These are phyloP conservation scores for Nigrospora sphaerica DNA, from an alignment of 2,329 filamentous ascomycete genomes.

Conservation along the genomic window DNA sequence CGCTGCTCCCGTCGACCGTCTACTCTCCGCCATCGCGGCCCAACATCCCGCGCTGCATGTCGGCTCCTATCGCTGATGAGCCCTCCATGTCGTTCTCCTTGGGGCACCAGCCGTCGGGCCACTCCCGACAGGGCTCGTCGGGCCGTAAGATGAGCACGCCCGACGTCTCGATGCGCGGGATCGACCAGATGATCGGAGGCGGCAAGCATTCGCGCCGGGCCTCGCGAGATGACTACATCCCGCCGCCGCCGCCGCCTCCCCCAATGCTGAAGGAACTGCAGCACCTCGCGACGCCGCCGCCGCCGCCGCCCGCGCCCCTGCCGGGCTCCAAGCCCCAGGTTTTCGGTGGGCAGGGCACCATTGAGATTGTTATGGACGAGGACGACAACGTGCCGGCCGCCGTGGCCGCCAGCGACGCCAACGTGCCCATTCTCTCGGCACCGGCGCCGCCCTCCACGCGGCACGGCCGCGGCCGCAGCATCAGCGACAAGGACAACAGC, in stretches of 20 bases:
- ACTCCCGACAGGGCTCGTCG: slow-evolving; percentile 18
- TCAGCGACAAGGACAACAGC: slow-evolving; percentile 39
- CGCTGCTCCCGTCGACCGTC: slow-evolving; percentile 51
- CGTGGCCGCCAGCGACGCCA: slow-evolving; percentile 31
- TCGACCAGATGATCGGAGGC: slow-evolving; percentile 36
- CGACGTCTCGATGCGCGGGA: slow-evolving; percentile 34
- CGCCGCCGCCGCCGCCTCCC: slow-evolving; percentile 45
- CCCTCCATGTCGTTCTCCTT: slow-evolving; percentile 11
- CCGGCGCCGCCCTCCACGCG: slow-evolving; percentile 34
- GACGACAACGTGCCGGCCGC: slow-evolving; percentile 32
- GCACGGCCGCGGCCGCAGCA: slow-evolving; percentile 48
- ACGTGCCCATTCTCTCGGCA: slow-evolving; percentile 36
- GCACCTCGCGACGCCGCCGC: slow-evolving; percentile 53
- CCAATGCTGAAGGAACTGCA: slow-evolving; percentile 56
- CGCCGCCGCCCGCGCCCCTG: slow-evolving; percentile 54
- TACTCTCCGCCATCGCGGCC: slow-evolving; percentile 47
- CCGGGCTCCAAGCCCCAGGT: slow-evolving; percentile 33
- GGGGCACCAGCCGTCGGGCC: slow-evolving; percentile 3
- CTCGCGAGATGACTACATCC: slow-evolving; percentile 43
- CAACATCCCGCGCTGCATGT: slow-evolving; percentile 54
- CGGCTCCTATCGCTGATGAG: slow-evolving; percentile 47
- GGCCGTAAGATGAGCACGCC: slow-evolving; percentile 29
- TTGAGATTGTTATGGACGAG: slow-evolving; percentile 62
- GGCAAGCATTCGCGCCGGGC: slow-evolving; percentile 29
- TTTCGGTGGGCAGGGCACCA: slow-evolving; percentile 44